These are phyloP conservation scores for Pythium myriotylum DNA, from an alignment of 352 stramenopile species.

Conservation along the genomic window DNA sequence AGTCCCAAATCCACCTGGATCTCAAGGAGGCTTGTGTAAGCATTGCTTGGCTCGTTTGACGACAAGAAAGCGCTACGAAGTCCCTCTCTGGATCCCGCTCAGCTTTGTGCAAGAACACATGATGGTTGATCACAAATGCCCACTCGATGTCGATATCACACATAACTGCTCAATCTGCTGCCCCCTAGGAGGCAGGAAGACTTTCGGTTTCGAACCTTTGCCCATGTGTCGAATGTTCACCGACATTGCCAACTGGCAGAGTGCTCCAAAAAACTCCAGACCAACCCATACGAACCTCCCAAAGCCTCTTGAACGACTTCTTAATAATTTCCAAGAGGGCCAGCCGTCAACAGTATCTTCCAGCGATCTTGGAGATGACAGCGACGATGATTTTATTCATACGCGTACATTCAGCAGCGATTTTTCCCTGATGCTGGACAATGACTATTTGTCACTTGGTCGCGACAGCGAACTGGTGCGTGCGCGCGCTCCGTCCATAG, in stretches of 20 bases:
- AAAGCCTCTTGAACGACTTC: conserved; percentile 61
- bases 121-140: conserved; percentile 69
- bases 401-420: conserved; percentile 38
- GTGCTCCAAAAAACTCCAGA: conserved; percentile 27
- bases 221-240: conserved; percentile 82
- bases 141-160: conserved; percentile 68
- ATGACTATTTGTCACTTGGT: conserved; percentile 55
- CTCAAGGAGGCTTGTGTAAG: conserved; percentile 51
- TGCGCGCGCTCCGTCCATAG: conserved; percentile 57
- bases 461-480: conserved; percentile 71
- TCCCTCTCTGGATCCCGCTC: conserved; percentile 82
- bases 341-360: background rate
- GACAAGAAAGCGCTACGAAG: conserved; percentile 69
- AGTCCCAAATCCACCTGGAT: background rate
- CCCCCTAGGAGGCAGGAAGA: conserved; percentile 31
- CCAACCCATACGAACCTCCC: conserved; percentile 40
- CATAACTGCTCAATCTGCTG: conserved; percentile 65
- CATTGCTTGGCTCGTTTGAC: conserved; percentile 63
- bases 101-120: conserved; percentile 85
- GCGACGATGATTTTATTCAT: conserved; percentile 33
- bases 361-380: conserved; percentile 34
- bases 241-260: conserved; percentile 25
- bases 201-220: conserved; percentile 66
- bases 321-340: conserved; percentile 44
- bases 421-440: conserved; percentile 41